Evolutionary conservation across 2,329 filamentous ascomycete genomes (phyloP).

Genomic region (Ascochyta pisi): DNA sequence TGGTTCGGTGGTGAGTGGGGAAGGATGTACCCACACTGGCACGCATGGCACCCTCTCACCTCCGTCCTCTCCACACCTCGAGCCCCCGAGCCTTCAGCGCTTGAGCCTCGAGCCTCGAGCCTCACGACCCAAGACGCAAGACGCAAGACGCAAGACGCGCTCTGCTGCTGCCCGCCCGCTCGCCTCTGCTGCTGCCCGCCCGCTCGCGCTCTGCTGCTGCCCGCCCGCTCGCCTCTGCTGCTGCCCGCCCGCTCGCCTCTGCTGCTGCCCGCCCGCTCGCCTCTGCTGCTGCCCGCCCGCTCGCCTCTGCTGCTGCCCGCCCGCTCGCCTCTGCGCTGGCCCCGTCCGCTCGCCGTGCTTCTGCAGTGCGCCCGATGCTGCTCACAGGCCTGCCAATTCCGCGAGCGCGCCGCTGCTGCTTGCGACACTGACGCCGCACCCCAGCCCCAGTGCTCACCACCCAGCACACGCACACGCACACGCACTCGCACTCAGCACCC

Average conservation of each 20-base stretch:
- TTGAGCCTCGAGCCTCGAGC: too few relatives aligned
- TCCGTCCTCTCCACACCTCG: conserved; percentile 8
- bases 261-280: too few relatives aligned
- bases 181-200: too few relatives aligned
- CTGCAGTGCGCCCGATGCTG: conserved; percentile 37
- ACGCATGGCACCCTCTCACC: conserved; percentile 1
- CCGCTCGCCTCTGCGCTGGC: conserved; percentile 18
- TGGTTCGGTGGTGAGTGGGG: conserved; percentile 2
- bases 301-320: too few relatives aligned
- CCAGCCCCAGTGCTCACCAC: conserved; percentile 17
- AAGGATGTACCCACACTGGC: conserved; percentile 12
- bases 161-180: too few relatives aligned
- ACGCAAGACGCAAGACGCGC: too few relatives aligned
- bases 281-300: too few relatives aligned
- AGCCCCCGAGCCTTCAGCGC: too few relatives aligned
- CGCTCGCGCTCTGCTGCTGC: not conserved
- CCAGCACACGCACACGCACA: not conserved
- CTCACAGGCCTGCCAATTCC: conserved; percentile 33
- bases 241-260: too few relatives aligned
- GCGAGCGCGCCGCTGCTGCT: conserved; percentile 42
- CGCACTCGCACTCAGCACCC: not conserved
- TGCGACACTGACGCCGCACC: conserved; percentile 42
- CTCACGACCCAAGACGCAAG: too few relatives aligned
- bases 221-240: too few relatives aligned
- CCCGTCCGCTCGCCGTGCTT: conserved; percentile 3